phyloP scores from a whole-genome alignment of 108 stramenopile species.

The Thalassiosira profunda region DNA sequence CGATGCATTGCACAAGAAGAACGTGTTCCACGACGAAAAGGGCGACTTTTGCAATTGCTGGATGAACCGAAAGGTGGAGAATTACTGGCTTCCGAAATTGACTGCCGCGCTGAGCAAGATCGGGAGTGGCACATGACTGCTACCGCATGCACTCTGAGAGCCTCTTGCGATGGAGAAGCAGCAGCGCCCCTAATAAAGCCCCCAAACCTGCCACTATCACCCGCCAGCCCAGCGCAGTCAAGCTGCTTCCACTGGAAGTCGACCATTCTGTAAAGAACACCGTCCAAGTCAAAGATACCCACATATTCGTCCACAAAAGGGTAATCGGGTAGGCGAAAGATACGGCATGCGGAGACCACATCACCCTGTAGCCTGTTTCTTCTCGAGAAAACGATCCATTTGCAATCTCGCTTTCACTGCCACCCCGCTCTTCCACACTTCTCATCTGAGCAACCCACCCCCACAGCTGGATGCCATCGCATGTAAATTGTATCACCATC shows the following conservation, averaged over 20 bases:
- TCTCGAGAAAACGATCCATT: no score
- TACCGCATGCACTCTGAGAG: background rate
- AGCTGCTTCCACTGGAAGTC: no score
- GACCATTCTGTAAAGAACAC: no score
- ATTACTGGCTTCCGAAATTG: constrained; percentile 54
- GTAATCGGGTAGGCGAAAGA: no score
- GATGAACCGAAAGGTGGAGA: constrained; percentile 58
- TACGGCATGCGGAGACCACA: no score
- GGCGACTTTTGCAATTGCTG: constrained; percentile 70
- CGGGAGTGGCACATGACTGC: background rate
- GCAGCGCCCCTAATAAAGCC: background rate
- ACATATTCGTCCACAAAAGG: background rate
- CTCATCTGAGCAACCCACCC: no score
- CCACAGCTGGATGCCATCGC: no score
- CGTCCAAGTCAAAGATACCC: background rate
- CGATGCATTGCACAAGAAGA: constrained; percentile 53
- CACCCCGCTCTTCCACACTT: no score
- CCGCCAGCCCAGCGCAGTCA: background rate
- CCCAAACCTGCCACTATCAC: background rate
- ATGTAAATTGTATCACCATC: no score
- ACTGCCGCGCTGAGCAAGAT: constrained; percentile 33
- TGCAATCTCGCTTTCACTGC: no score
- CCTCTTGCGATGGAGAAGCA: background rate
- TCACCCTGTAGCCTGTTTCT: no score
- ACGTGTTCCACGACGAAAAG: constrained; percentile 57